A percentile compares a stretch with the other conserved stretches of the same genome.
Evolutionary conservation across 192 early-diverging fungal genomes (phyloP).

Genomic region (Backusella morwellensis): DNA sequence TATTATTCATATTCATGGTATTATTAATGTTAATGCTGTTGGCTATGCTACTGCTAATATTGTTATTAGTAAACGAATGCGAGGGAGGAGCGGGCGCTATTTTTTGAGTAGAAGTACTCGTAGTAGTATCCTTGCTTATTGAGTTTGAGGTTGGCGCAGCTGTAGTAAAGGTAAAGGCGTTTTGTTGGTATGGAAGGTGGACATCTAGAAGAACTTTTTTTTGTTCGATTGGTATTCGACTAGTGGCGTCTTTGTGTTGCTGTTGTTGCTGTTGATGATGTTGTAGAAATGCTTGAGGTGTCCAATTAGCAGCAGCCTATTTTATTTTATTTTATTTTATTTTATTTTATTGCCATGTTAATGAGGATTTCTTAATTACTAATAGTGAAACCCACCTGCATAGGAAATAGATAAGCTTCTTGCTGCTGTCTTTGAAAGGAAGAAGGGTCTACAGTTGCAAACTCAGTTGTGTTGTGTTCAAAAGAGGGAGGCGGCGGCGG

Average conservation of each 20-base stretch:
- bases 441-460: not conserved
- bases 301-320: constrained; percentile 1
- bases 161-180: not conserved
- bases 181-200: not conserved
- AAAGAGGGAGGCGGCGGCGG: not conserved
- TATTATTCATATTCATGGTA: not conserved
- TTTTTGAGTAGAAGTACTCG: not conserved
- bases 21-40: not conserved
- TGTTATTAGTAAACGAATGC: not conserved
- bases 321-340: not conserved
- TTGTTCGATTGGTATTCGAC: not conserved
- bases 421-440: constrained; percentile 7
- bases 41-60: not conserved
- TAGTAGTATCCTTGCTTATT: not conserved
- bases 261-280: not conserved
- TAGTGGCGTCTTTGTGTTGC: not conserved
- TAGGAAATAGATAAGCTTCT: constrained; percentile 5
- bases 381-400: not conserved
- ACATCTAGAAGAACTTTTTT: not conserved
- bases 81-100: not conserved
- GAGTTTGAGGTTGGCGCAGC: not conserved
- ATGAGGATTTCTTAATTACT: not conserved
- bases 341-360: not conserved
- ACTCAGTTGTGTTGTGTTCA: not conserved
- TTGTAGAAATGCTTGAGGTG: not conserved